phyloP scores from a whole-genome alignment of 106 monocot genomes.

The Dactylorhiza incarnata region DNA sequence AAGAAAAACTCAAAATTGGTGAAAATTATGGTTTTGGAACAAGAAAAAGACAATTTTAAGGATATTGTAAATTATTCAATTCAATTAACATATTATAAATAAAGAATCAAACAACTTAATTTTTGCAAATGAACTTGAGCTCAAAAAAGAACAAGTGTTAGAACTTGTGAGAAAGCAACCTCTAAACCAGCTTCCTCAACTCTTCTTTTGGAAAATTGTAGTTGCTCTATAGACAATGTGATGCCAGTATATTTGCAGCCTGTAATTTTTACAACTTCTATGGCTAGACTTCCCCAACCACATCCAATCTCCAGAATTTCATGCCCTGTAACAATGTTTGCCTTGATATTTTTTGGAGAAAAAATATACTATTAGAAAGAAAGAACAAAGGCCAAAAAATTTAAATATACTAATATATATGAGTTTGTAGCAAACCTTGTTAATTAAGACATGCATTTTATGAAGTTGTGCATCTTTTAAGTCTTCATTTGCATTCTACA shows the following conservation, averaged over 20 bases:
- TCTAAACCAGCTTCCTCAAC: constrained; percentile 75
- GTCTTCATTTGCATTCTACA: constrained; percentile 65
- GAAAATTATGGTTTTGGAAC: background rate
- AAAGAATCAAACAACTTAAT: background rate
- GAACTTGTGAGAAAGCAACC: constrained; percentile 22
- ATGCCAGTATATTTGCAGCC: constrained; percentile 96
- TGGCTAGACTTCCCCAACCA: constrained; percentile 83
- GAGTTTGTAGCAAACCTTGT: constrained; percentile 46
- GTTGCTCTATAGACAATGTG: constrained; percentile 83
- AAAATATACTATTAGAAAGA: background rate
- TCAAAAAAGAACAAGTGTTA: background rate
- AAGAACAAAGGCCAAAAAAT: background rate
- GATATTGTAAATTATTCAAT: background rate
- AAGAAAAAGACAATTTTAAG: background rate
- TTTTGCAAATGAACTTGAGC: background rate
- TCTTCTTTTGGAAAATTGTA: constrained; percentile 53
- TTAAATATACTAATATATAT: background rate
- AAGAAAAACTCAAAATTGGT: background rate
- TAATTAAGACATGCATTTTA: constrained; percentile 63
- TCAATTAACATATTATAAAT: background rate
- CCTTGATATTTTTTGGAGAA: constrained; percentile 37
- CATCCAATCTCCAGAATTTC: constrained; percentile 91
- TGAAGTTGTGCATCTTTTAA: constrained; percentile 69
- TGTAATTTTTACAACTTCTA: constrained; percentile 66
- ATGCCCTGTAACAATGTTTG: constrained; percentile 55